These are phyloP conservation scores for Craspedostauros australis DNA, from an alignment of 108 stramenopile genomes.

Conservation along the genomic window DNA sequence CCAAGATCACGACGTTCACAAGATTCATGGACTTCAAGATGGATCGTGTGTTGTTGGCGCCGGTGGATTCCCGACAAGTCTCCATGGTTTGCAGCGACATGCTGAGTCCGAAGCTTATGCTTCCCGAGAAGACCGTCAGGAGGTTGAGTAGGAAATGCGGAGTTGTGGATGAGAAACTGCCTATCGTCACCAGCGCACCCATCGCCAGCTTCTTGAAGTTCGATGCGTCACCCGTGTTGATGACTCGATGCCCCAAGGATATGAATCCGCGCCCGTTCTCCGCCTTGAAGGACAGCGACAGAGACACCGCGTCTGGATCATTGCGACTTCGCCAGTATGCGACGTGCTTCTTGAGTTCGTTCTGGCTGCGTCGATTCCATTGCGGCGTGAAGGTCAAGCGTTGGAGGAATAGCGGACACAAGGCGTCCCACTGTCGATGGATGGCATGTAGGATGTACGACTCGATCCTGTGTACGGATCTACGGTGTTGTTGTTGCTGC, in stretches of 20 bases:
- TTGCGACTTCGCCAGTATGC: constrained; percentile 32
- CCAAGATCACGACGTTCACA: constrained; percentile 32
- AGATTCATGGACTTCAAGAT: constrained; percentile 36
- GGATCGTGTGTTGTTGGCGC: constrained; percentile 18
- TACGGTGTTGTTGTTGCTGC: not conserved
- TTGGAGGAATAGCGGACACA: constrained; percentile 54
- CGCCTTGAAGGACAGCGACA: constrained; percentile 25
- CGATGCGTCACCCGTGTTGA: constrained; percentile 12
- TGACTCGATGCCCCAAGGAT: constrained; percentile 12
- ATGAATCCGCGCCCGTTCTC: constrained; percentile 24
- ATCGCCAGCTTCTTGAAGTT: constrained; percentile 27
- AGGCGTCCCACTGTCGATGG: constrained; percentile 34
- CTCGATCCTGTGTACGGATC: not conserved
- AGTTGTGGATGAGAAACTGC: constrained; percentile 41
- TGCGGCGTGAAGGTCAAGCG: constrained; percentile 25
- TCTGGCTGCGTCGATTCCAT: constrained; percentile 45
- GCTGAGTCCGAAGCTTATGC: constrained; percentile 43
- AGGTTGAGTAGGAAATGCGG: constrained; percentile 65
- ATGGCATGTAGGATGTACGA: constrained; percentile 1
- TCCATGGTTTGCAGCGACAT: constrained; percentile 63
- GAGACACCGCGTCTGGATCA: constrained; percentile 21
- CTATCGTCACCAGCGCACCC: constrained; percentile 31
- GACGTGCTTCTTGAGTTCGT: constrained; percentile 33
- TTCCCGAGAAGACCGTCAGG: constrained; percentile 46
- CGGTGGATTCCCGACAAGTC: constrained; percentile 23